Conservation (phyloP, 2,329 filamentous ascomycete genomes). For the Polychaeton citri region DNA sequence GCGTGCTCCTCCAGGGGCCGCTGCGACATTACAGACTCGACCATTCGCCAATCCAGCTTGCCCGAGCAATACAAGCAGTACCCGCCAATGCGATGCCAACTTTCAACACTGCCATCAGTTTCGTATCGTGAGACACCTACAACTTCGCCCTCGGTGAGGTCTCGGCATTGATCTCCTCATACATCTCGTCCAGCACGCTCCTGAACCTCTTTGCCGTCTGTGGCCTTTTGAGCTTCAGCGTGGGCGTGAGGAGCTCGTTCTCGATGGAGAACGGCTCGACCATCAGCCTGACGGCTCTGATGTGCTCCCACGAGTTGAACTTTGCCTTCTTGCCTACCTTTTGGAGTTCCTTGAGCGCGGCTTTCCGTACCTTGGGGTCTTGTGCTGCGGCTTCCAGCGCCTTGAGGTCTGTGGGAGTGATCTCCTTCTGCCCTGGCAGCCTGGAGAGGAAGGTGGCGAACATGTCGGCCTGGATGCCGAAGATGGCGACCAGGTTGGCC, state of each 20-base stretch:
- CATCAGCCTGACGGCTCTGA: constrained; percentile 60
- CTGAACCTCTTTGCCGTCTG: constrained; percentile 52
- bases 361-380: constrained; percentile 58
- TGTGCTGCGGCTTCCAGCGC: constrained; percentile 54
- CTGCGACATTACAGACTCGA: too few species aligned
- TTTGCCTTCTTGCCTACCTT: constrained; percentile 68
- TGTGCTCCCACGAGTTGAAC: constrained; percentile 82
- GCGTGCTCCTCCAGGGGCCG: too few species aligned
- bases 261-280: constrained; percentile 87
- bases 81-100: too few species aligned
- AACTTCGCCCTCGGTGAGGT: constrained; percentile 33
- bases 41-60: too few species aligned
- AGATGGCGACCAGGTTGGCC: constrained; percentile 69
- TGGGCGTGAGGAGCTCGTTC: constrained; percentile 78
- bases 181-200: constrained; percentile 45
- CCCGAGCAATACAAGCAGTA: too few species aligned
- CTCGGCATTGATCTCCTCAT: constrained; percentile 39
- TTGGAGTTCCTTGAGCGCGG: constrained; percentile 67
- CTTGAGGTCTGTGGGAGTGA: constrained; percentile 50
- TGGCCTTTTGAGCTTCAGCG: constrained; percentile 63
- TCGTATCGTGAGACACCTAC: constrained; percentile 23
- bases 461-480: constrained; percentile 71
- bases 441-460: constrained; percentile 74
- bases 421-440: constrained; percentile 50
- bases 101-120: too few species aligned